Evolutionary conservation across 1,284 basidiomycete species (phyloP).

Genomic region (Ceraceosorus guamensis): DNA sequence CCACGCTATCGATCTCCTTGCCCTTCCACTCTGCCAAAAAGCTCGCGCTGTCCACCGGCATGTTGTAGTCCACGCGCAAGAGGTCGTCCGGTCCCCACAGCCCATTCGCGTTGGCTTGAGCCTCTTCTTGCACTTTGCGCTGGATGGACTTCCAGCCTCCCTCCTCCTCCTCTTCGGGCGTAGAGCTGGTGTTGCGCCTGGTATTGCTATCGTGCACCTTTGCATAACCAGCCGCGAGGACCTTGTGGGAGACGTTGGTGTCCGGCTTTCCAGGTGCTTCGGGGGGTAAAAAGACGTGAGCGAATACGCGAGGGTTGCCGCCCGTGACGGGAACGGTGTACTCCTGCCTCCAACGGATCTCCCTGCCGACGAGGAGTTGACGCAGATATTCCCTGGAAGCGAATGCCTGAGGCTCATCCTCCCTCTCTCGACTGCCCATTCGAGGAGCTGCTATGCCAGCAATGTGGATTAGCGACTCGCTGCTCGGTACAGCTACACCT

Average conservation of each 20-base stretch:
- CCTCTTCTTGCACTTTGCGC: slow-evolving; percentile 69
- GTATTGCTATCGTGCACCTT: slow-evolving; percentile 76
- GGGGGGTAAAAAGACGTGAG: slow-evolving; percentile 39
- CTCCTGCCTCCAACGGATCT: slow-evolving; percentile 68
- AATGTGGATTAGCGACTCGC: slow-evolving; percentile 32
- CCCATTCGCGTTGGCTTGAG: slow-evolving; percentile 68
- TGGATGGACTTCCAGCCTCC: slow-evolving; percentile 62
- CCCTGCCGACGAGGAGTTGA: slow-evolving; percentile 74
- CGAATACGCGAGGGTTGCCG: slow-evolving; percentile 43
- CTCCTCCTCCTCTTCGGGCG: slow-evolving; percentile 52
- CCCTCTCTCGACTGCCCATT: slow-evolving; percentile 35
- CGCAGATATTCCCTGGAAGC: slow-evolving; percentile 88
- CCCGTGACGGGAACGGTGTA: slow-evolving; percentile 62
- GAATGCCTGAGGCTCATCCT: slow-evolving; percentile 70
- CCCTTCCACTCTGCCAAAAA: slow-evolving; percentile 89
- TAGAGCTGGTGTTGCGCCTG: slow-evolving; percentile 20
- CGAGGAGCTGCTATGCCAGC: slow-evolving; percentile 41
- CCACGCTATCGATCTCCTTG: slow-evolving; percentile 74
- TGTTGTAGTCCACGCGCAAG: slow-evolving; percentile 57
- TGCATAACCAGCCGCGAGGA: slow-evolving; percentile 80
- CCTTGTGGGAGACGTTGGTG: slow-evolving; percentile 57
- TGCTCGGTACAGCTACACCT: slow-evolving; percentile 30
- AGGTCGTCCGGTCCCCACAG: slow-evolving; percentile 74
- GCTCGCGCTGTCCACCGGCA: slow-evolving; percentile 78
- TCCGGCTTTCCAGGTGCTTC: slow-evolving; percentile 31